phyloP scores from a whole-genome alignment of 805 yeast genomes.

The Barnettozyma siamensis region DNA sequence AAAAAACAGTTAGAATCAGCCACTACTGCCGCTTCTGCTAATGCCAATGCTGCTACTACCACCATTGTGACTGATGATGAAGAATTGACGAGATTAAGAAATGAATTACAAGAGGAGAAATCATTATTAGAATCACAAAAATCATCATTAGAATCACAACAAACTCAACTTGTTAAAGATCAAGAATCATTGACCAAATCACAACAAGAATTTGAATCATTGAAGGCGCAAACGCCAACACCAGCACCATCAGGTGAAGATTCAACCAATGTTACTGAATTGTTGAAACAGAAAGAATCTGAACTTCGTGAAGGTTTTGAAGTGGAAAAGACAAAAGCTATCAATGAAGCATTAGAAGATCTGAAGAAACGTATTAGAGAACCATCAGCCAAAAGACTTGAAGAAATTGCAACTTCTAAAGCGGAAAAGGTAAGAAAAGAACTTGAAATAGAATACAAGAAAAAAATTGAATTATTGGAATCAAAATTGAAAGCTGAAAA shows the following conservation, averaged over 20 bases:
- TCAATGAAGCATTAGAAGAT: slow-evolving; percentile 22
- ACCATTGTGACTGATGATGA: neutral
- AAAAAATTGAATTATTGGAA: slow-evolving; percentile 24
- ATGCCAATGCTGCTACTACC: slow-evolving; percentile 7
- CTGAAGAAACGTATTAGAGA: slow-evolving; percentile 31
- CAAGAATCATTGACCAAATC: slow-evolving; percentile 14
- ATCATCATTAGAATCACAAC: slow-evolving; percentile 3
- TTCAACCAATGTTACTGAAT: neutral
- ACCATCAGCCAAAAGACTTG: slow-evolving; percentile 32
- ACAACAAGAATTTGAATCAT: slow-evolving; percentile 3
- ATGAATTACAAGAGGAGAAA: slow-evolving; percentile 4
- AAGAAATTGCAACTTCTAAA: slow-evolving; percentile 20
- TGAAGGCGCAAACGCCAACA: too few species aligned
- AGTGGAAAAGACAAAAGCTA: slow-evolving; percentile 17
- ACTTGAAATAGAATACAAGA: slow-evolving; percentile 26
- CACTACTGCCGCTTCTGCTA: slow-evolving; percentile 1
- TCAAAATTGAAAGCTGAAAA: slow-evolving; percentile 16
- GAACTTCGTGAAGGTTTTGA: slow-evolving; percentile 24
- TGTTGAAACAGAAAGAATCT: slow-evolving; percentile 21
- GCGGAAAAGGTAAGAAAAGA: slow-evolving; percentile 25
- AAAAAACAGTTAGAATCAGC: slow-evolving; percentile 6
- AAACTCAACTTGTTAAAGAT: slow-evolving; percentile 18
- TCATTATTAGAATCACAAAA: slow-evolving; percentile 4
- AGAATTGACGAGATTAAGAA: slow-evolving; percentile 8
- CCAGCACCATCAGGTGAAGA: too few species aligned